Evolutionary conservation across 371 early-diverging fungal species (phyloP), one percentile per base, ranked within the genome.

Genomic region (Rhizoclosmatium hyalinum): DNA sequence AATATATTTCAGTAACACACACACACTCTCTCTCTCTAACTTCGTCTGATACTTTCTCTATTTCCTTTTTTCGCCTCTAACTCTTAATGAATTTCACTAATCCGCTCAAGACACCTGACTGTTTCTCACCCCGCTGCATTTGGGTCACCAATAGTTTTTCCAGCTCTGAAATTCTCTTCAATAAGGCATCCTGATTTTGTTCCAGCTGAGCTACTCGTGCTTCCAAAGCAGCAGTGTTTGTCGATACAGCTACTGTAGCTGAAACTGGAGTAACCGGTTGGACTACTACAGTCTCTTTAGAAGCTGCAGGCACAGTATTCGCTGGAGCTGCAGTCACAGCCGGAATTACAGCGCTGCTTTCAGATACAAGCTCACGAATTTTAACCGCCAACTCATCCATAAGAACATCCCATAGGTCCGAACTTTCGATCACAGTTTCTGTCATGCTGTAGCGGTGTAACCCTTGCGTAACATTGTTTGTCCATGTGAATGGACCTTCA

Each of bases 401-500:
- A 8, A 50, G 6, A 14, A 46, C 39, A 19, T 68, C 58, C 69
- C 69, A 68, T 0, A n/a, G 56, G 0, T 43, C 32, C 6, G n/a
- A 0, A 45, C 19, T 41, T n/a, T 64, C 19, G 0, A 8, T 17
- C 0, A 32, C 2, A 6, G 5, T 14, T 42, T 45, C 21, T 2
- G 5, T 39, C 12, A 68, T 43, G 12, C 14, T 14, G 24, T 54
- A n/a, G 3, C 57, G 55, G 14, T 21, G 12, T 3, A 68, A 46
- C 8, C 76, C 75, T 2, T 73, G 10, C 3, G 73, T 73, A 56
- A 66, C 56, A 2, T 72, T 32, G 41, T 57, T 45, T 2, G 76
- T 53, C 79, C 76, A 79, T 10, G 73, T 73, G 58, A 73, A 74
- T 2, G 77, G 72, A 1, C 75, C 77, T 14, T 75, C 42, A n/a